Evolutionary conservation across 805 yeast genomes (phyloP).

Genomic region (Brettanomyces bruxellensis): DNA sequence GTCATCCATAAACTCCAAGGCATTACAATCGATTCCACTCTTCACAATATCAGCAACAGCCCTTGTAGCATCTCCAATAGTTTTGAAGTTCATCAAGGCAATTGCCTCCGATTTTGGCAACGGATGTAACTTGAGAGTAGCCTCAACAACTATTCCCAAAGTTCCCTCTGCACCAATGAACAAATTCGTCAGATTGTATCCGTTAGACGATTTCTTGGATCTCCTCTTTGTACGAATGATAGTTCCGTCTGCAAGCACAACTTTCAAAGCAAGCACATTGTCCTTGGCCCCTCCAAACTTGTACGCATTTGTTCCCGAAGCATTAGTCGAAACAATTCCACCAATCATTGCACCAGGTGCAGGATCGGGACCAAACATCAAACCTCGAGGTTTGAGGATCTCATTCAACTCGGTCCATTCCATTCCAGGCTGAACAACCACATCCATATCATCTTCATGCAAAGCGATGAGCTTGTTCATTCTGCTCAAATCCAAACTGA

Average conservation of each 20-base stretch:
- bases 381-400: conserved; percentile 35
- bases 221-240: conserved; percentile 64
- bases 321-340: conserved; percentile 68
- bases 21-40: conserved; percentile 59
- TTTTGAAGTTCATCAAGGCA: conserved; percentile 59
- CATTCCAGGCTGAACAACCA: conserved; percentile 71
- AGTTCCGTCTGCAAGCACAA: conserved; percentile 76
- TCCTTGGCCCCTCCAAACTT: conserved; percentile 75
- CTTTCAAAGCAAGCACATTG: conserved; percentile 57
- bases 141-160: conserved; percentile 69
- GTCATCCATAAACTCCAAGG: conserved; percentile 67
- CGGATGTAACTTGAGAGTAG: conserved; percentile 60
- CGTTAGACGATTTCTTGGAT: conserved; percentile 72
- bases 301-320: conserved; percentile 75
- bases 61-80: conserved; percentile 61
- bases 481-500: conserved; percentile 49
- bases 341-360: conserved; percentile 77
- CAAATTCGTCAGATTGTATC: conserved; percentile 68
- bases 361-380: conserved; percentile 66
- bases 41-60: conserved; percentile 56
- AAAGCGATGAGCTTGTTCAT: conserved; percentile 52
- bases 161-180: conserved; percentile 78
- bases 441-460: conserved; percentile 59
- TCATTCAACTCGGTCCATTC: conserved; percentile 68
- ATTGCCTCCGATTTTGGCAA: conserved; percentile 59